Conservation (phyloP, 805 yeast species). For the Starmerella scarabaei region DNA sequence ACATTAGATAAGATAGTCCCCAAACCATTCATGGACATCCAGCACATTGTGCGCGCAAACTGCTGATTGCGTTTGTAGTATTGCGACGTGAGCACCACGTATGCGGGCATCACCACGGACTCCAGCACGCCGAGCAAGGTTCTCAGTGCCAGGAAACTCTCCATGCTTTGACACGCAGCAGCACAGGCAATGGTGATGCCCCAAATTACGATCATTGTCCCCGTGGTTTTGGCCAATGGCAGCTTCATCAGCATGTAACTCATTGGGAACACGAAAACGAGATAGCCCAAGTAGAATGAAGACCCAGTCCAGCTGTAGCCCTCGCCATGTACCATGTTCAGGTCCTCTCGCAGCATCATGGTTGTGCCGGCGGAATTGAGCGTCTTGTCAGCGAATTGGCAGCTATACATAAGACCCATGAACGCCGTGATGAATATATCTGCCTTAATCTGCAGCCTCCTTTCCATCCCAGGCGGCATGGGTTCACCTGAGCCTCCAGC, state of each 20-base stretch:
- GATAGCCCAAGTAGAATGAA: slow-evolving; percentile 48
- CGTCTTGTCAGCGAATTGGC: slow-evolving; percentile 15
- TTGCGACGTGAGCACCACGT: slow-evolving; percentile 42
- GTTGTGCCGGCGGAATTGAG: slow-evolving; percentile 2
- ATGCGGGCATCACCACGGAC: slow-evolving; percentile 43
- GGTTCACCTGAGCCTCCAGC: not conserved
- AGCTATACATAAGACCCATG: slow-evolving; percentile 9
- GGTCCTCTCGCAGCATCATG: slow-evolving; percentile 1
- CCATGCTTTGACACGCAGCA: slow-evolving; percentile 33
- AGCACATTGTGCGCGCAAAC: slow-evolving; percentile 33
- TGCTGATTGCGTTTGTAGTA: slow-evolving; percentile 41
- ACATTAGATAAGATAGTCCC: slow-evolving; percentile 29
- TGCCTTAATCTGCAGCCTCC: slow-evolving; percentile 6
- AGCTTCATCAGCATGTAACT: slow-evolving; percentile 37
- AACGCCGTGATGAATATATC: slow-evolving; percentile 8
- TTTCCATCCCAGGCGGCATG: slow-evolving; percentile 8
- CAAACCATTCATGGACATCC: slow-evolving; percentile 34
- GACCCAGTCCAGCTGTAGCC: slow-evolving; percentile 37
- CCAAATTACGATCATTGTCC: slow-evolving; percentile 42
- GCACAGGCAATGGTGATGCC: slow-evolving; percentile 41
- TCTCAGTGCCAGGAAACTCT: slow-evolving; percentile 36
- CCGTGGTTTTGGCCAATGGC: slow-evolving; percentile 41
- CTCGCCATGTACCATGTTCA: slow-evolving; percentile 1
- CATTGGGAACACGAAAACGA: slow-evolving; percentile 42
- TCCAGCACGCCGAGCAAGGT: slow-evolving; percentile 41